Base-by-base conservation (phyloP, 2,329 filamentous ascomycete genomes). In the Colletotrichum sidae region DNA sequence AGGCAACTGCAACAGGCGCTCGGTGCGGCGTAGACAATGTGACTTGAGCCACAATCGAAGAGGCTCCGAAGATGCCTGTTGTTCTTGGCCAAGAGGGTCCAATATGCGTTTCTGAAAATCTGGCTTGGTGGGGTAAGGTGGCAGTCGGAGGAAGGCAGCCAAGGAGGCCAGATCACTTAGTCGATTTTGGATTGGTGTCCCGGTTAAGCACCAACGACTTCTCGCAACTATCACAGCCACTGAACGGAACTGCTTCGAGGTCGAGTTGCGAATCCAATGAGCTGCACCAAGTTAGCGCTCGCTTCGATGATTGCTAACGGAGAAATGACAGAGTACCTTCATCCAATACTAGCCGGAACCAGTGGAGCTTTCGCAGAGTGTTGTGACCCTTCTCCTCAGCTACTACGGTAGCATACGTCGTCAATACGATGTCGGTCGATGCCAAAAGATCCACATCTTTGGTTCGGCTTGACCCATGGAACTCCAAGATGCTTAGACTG, bases 151-250 rank as follows among this genome's bases (percentile, higher is more conserved):
- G 17, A 50, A 50, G 4, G 17, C 6, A 34, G 46, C 46, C 17
- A 50, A 34, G 9, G 46, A 50, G 2, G 46, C 46, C 10, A 50
- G 6, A 4, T 50, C 46, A 35, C 35, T 33, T 6, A 50, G 33
- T 15, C 35, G 34, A 13, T 50, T 50, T 15, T 34, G 46, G 2
- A 50, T 50, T 5, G 46, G 46, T 7, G 46, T 50, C 2, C 46
- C 46, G 9, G 46, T 50, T 7, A 50, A 35, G 35, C 46, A 50
- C 46, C 46, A 50, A 10, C 46, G 17, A 33, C 35, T 50, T 12
- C 46, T 10, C 10, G 46, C 46, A 34, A 11, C 5, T 3, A 50
- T 17, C 17, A 4, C 1, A 34, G 46, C 17, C 8, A 50, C 46
- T 15, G 46, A 12, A n/a, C n/a, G 17, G 46, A n/a, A 50, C 25